Evolutionary conservation across 75 land plant genomes (phyloP).

Genomic region (Sequoiadendron giganteum): DNA sequence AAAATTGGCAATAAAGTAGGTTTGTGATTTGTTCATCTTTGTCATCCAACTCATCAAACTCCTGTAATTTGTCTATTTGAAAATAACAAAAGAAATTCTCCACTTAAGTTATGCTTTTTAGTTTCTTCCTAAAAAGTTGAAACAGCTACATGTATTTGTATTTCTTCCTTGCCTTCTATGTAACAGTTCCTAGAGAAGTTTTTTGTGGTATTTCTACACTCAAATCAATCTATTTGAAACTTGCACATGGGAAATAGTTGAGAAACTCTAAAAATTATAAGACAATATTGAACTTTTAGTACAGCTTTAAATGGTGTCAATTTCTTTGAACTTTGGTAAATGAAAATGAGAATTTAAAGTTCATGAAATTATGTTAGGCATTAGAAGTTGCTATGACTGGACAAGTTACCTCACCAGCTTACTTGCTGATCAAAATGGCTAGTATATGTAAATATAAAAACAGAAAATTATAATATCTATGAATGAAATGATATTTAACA

Average conservation of each 20-base stretch:
- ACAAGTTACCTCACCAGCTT: not conserved
- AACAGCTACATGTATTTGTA: not conserved
- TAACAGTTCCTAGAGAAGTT: not conserved
- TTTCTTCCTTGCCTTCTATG: not conserved
- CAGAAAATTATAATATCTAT: too few relatives aligned
- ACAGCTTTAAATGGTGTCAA: too few relatives aligned
- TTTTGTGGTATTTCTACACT: not conserved
- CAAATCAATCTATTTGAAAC: not conserved
- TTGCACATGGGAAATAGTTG: not conserved
- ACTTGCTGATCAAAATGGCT: not conserved
- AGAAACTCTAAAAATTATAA: not conserved
- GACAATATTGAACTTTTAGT: too few relatives aligned
- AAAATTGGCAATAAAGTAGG: conserved; percentile 91
- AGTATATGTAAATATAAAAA: too few relatives aligned
- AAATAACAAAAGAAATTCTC: not conserved
- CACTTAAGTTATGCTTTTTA: not conserved
- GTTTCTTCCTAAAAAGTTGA: not conserved
- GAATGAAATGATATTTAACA: too few relatives aligned
- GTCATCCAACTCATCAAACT: not conserved
- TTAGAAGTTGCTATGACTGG: not conserved
- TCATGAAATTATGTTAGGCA: not conserved
- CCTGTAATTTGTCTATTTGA: not conserved
- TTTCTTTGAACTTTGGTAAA: too few relatives aligned
- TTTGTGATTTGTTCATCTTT: not conserved
- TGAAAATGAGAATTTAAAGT: too few relatives aligned